These are phyloP conservation scores for Calonectria henricotiae DNA, from an alignment of 2,329 filamentous ascomycete genomes.

Conservation along the genomic window DNA sequence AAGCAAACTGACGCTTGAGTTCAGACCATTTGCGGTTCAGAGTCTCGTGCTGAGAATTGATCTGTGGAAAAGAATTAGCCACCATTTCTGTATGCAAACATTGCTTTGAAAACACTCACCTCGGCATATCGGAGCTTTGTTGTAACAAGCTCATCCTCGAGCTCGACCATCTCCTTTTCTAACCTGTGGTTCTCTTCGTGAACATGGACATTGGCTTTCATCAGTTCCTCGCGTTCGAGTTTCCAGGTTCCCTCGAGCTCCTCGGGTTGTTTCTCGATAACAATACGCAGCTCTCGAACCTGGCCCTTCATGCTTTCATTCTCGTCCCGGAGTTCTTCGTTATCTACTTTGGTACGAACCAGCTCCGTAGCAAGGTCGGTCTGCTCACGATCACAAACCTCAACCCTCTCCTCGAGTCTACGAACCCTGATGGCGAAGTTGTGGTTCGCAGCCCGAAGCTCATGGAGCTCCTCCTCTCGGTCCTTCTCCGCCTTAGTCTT, in stretches of 20 bases:
- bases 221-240: constrained; percentile 90
- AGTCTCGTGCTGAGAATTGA: constrained; percentile 80
- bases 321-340: constrained; percentile 89
- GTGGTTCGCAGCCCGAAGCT: constrained; percentile 77
- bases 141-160: constrained; percentile 92
- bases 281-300: constrained; percentile 85
- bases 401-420: constrained; percentile 87
- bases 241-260: constrained; percentile 89
- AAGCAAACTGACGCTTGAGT: constrained; percentile 74
- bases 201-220: constrained; percentile 93
- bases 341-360: constrained; percentile 93
- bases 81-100: background rate
- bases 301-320: constrained; percentile 91
- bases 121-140: constrained; percentile 97
- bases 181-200: constrained; percentile 92
- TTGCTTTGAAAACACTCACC: constrained; percentile 71
- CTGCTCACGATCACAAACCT: constrained; percentile 92
- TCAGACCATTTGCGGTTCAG: constrained; percentile 86
- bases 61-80: constrained; percentile 63
- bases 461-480: constrained; percentile 85
- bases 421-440: constrained; percentile 84
- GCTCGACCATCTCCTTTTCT: constrained; percentile 91
- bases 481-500: constrained; percentile 87
- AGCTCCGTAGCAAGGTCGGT: constrained; percentile 92
- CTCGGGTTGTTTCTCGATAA: constrained; percentile 91